Percentiles rank a stretch among this genome's conserved stretches.
These are phyloP conservation scores for Flaveria ramosissima DNA, from an alignment of 129 eudicot genomes.

Conservation along the genomic window DNA sequence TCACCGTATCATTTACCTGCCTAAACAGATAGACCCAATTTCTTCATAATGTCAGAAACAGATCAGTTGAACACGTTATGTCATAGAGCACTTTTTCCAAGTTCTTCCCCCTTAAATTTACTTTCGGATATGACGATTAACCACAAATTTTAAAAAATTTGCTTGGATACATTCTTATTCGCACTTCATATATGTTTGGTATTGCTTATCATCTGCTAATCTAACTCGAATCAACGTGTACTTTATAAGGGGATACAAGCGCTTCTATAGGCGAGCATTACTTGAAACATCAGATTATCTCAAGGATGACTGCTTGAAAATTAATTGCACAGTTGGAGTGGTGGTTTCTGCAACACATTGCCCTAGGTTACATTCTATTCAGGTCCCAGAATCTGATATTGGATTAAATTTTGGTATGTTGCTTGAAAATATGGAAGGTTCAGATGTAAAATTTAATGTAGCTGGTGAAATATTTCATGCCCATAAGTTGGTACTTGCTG, in stretches of 20 bases:
- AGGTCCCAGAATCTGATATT: constrained; percentile 79
- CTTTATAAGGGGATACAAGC: constrained; percentile 66
- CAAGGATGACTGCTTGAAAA: constrained; percentile 59
- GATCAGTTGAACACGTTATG: background rate
- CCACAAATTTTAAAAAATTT: background rate
- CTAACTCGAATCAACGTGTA: background rate
- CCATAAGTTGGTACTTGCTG: constrained; percentile 83
- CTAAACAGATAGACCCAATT: background rate
- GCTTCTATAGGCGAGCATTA: constrained; percentile 54
- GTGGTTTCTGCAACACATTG: constrained; percentile 75
- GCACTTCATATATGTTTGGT: constrained; percentile 9
- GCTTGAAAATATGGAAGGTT: constrained; percentile 77
- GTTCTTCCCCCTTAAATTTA: constrained; percentile 2
- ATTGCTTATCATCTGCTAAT: background rate
- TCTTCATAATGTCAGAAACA: background rate
- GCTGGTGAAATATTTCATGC: constrained; percentile 75
- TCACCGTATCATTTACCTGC: background rate
- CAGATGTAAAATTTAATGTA: constrained; percentile 69
- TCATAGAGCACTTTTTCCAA: background rate
- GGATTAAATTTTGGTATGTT: constrained; percentile 74
- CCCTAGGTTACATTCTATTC: constrained; percentile 66
- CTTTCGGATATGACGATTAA: background rate
- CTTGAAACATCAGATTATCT: constrained; percentile 68
- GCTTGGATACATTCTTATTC: background rate
- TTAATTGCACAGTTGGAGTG: constrained; percentile 64